phyloP scores from a whole-genome alignment of 164 flowering plant genomes.

The Litsea cubeba region DNA sequence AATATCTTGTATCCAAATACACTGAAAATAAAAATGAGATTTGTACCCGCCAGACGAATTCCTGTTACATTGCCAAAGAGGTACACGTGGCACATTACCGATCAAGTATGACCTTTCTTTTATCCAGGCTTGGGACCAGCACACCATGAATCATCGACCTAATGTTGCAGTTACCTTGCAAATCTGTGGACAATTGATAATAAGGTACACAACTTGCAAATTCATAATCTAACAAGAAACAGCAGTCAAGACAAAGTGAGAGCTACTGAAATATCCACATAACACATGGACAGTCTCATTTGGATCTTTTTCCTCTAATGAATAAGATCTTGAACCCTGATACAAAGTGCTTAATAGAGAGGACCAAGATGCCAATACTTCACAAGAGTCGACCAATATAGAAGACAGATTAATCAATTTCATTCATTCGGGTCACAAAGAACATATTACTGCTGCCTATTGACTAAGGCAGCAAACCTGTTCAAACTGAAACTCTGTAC shows the following conservation, averaged over 20 bases:
- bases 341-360: background rate
- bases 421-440: conserved; percentile 3
- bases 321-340: background rate
- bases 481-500: conserved; percentile 36
- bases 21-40: too few relatives aligned
- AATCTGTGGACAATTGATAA: too few relatives aligned
- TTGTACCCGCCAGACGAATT: too few relatives aligned
- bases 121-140: too few relatives aligned
- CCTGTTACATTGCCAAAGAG: too few relatives aligned
- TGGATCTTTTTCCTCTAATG: background rate
- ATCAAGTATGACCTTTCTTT: too few relatives aligned
- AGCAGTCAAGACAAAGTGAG: background rate
- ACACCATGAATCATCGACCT: too few relatives aligned
- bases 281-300: background rate
- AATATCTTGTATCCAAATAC: too few relatives aligned
- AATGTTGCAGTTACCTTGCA: too few relatives aligned
- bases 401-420: conserved; percentile 4
- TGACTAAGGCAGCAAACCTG: conserved; percentile 16
- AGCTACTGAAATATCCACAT: background rate
- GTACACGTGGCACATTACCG: too few relatives aligned
- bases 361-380: background rate
- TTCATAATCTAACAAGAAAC: background rate
- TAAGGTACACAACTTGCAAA: background rate
- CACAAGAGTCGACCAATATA: background rate
- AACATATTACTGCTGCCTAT: background rate